These are phyloP conservation scores for Sedum album DNA, from an alignment of 164 flowering plant genomes.

Conservation along the genomic window DNA sequence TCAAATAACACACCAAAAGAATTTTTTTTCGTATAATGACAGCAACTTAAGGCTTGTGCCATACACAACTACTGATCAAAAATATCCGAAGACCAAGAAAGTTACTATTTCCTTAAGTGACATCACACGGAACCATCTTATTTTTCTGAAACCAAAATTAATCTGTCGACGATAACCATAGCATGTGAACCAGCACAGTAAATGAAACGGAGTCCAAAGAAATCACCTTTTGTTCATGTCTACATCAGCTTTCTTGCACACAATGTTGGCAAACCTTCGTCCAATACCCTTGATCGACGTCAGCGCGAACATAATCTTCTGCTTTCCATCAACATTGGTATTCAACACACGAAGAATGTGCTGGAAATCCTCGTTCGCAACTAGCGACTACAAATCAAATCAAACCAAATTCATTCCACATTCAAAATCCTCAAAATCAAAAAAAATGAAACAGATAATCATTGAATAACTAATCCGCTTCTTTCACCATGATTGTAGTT, in stretches of 20 bases:
- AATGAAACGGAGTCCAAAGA: background rate
- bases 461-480: background rate
- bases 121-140: too few species aligned
- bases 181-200: too few species aligned
- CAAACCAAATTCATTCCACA: background rate
- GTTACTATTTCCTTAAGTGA: too few species aligned
- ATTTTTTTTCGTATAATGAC: too few species aligned
- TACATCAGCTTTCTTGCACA: conserved; percentile 1
- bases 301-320: conserved; percentile 2
- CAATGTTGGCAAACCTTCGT: background rate
- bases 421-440: background rate
- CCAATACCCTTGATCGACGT: conserved; percentile 2
- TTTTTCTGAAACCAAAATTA: too few species aligned
- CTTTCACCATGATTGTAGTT: background rate
- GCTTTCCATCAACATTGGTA: conserved; percentile 1
- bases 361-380: background rate
- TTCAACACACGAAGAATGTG: conserved; percentile 4
- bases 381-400: conserved; percentile 4
- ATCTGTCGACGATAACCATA: too few species aligned
- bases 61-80: too few species aligned
- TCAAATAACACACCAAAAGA: too few species aligned
- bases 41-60: too few species aligned
- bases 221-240: conserved; percentile 3
- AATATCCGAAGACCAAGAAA: too few species aligned
- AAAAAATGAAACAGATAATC: background rate